These are phyloP conservation scores for Lipomyces oligophaga DNA, from an alignment of 805 yeast genomes.

Conservation along the genomic window DNA sequence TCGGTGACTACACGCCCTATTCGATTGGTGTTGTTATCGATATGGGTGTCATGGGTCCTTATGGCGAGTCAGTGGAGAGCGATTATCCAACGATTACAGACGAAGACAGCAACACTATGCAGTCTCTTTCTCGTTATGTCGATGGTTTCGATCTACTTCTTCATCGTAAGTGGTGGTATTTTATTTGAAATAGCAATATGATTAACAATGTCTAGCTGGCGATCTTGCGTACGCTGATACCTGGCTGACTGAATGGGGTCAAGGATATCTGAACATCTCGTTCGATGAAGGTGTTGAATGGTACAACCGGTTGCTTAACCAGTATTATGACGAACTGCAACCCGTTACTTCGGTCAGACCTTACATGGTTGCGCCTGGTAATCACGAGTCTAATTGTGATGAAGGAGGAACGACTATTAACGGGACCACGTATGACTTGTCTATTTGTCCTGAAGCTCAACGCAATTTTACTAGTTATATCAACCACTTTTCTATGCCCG, in stretches of 20 bases:
- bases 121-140: slow-evolving; percentile 21
- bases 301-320: slow-evolving; percentile 20
- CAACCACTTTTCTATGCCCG: slow-evolving; percentile 36
- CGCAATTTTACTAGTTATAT: slow-evolving; percentile 35
- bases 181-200: too few relatives aligned
- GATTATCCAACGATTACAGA: slow-evolving; percentile 14
- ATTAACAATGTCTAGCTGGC: slow-evolving; percentile 30
- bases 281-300: slow-evolving; percentile 13
- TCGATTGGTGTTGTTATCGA: slow-evolving; percentile 24
- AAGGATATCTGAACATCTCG: slow-evolving; percentile 13
- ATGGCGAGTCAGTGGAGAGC: slow-evolving; percentile 14
- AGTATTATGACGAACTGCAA: slow-evolving; percentile 29
- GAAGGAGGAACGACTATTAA: slow-evolving; percentile 21
- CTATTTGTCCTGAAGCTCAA: slow-evolving; percentile 28
- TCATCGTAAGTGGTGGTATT: slow-evolving; percentile 17
- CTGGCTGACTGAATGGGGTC: slow-evolving; percentile 32
- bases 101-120: slow-evolving; percentile 22
- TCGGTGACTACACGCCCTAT: slow-evolving; percentile 26
- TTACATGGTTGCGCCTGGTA: slow-evolving; percentile 30
- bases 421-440: slow-evolving; percentile 10
- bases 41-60: slow-evolving; percentile 28
- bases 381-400: slow-evolving; percentile 28
- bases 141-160: slow-evolving; percentile 20
- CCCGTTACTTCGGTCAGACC: slow-evolving; percentile 23
- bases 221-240: slow-evolving; percentile 37